phyloP scores from a whole-genome alignment of 2,329 filamentous ascomycete species.

The Dactylonectria macrodidyma region DNA sequence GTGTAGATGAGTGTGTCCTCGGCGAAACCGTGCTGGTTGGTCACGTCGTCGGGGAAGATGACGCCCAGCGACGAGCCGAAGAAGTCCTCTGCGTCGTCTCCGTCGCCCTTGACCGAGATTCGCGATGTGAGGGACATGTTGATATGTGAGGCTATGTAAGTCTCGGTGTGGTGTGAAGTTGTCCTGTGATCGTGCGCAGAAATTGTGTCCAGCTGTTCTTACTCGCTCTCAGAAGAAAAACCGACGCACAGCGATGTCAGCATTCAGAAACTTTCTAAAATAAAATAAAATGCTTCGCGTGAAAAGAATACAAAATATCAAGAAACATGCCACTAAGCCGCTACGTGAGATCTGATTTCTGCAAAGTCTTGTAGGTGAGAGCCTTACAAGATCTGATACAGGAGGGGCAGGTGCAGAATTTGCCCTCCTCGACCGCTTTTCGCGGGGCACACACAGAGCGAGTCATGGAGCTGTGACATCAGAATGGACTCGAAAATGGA shows the following conservation, averaged over 20 bases:
- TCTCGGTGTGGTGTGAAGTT: neutral
- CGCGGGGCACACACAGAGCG: neutral
- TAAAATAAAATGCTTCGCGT: neutral
- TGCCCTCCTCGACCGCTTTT: conserved; percentile 30
- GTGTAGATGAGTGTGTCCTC: conserved; percentile 72
- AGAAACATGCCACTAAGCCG: neutral
- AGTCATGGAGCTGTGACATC: neutral
- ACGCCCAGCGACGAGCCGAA: conserved; percentile 72
- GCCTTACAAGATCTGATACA: conserved; percentile 10
- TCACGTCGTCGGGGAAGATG: conserved; percentile 78
- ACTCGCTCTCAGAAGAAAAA: neutral
- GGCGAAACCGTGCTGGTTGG: conserved; percentile 76
- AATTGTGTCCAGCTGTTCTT: too few species aligned
- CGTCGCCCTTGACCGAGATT: conserved; percentile 47
- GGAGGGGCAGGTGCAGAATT: conserved; percentile 23
- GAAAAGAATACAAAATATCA: neutral
- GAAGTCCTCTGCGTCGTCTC: conserved; percentile 67
- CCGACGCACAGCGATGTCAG: neutral
- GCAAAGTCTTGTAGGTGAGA: neutral
- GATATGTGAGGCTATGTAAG: neutral
- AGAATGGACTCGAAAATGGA: neutral
- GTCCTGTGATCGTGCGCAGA: neutral
- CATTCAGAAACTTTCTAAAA: neutral
- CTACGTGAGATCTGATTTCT: neutral
- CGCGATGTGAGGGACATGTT: conserved; percentile 60